Percentiles rank a stretch among this genome's conserved stretches.
Conservation (phyloP, 1,284 basidiomycete species). For the Trametes sp. region DNA sequence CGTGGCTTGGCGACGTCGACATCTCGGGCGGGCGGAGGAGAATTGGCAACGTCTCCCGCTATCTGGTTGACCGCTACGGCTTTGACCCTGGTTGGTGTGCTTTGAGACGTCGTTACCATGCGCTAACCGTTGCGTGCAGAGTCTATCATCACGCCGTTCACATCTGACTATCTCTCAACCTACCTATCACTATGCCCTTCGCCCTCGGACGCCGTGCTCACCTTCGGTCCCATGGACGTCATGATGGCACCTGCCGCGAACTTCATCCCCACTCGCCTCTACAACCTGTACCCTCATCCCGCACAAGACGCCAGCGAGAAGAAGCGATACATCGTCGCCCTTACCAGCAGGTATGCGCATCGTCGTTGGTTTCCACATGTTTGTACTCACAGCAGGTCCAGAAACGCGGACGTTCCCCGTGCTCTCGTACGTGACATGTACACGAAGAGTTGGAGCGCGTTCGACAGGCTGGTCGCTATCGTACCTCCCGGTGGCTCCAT, state of each 20-base stretch:
- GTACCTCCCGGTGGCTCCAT: constrained; percentile 88
- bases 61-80: constrained; percentile 80
- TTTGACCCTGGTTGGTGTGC: constrained; percentile 71
- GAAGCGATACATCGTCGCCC: constrained; percentile 71
- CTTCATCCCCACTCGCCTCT: constrained; percentile 74
- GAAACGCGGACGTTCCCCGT: constrained; percentile 85
- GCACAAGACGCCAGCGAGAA: constrained; percentile 78
- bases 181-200: constrained; percentile 80
- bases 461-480: constrained; percentile 83
- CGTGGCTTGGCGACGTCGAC: constrained; percentile 82
- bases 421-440: constrained; percentile 88
- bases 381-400: constrained; percentile 37
- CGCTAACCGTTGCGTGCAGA: constrained; percentile 50
- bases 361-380: not conserved
- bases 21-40: constrained; percentile 62
- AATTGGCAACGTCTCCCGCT: constrained; percentile 71
- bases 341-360: constrained; percentile 70
- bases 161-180: constrained; percentile 72
- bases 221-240: constrained; percentile 81
- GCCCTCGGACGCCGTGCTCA: constrained; percentile 71
- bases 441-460: constrained; percentile 89
- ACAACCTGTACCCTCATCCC: constrained; percentile 77
- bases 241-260: constrained; percentile 75
- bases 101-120: not conserved
- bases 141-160: constrained; percentile 77